These are phyloP conservation scores for Rhizodiscina lignyota DNA, from an alignment of 495 filamentous ascomycete species.

Conservation along the genomic window DNA sequence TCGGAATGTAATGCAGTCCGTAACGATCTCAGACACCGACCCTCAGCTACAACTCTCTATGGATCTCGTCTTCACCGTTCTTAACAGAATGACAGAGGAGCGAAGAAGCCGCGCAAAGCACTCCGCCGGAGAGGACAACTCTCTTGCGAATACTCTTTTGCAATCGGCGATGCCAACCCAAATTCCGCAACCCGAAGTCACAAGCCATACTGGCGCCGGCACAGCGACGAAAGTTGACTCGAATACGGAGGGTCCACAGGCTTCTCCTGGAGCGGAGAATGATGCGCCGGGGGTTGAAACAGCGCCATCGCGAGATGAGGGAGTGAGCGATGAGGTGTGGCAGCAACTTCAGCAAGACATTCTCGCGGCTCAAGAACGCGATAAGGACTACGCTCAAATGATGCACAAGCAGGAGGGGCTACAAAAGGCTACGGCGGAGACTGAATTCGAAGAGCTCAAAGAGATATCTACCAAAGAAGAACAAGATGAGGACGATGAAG, in stretches of 20 bases:
- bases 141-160: background rate
- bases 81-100: conserved; percentile 1
- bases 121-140: background rate
- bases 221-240: background rate
- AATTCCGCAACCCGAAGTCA: background rate
- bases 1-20: conserved; percentile 21
- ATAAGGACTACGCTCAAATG: background rate
- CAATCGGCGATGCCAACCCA: too few species aligned
- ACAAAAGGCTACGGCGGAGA: conserved; percentile 3
- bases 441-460: too few species aligned
- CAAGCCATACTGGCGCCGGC: background rate
- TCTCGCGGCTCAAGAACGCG: background rate
- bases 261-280: background rate
- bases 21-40: conserved; percentile 2
- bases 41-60: background rate
- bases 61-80: conserved; percentile 3
- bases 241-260: background rate
- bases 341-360: conserved; percentile 8
- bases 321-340: conserved; percentile 8
- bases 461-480: conserved; percentile 6
- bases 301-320: conserved; percentile 2
- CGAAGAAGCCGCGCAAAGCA: background rate
- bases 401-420: conserved; percentile 3
- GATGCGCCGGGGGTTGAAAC: background rate
- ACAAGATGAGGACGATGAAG: conserved; percentile 3